These are phyloP conservation scores for Magnaporthiopsis incrustans DNA, from an alignment of 2,329 filamentous ascomycete genomes.

Conservation along the genomic window DNA sequence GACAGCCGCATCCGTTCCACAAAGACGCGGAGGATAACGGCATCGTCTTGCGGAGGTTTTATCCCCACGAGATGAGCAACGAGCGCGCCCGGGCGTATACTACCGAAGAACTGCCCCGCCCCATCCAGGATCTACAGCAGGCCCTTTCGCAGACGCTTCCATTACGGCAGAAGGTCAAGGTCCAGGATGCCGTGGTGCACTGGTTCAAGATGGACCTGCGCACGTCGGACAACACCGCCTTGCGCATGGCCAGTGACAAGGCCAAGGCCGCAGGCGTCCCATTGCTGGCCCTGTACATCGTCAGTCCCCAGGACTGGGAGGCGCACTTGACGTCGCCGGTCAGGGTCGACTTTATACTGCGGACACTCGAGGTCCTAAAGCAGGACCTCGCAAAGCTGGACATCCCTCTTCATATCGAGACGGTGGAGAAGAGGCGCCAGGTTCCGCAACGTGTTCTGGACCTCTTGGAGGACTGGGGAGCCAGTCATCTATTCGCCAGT, in stretches of 20 bases:
- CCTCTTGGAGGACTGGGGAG: constrained; percentile 63
- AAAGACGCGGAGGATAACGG: constrained; percentile 43
- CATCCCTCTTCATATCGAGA: constrained; percentile 73
- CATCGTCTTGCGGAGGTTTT: constrained; percentile 66
- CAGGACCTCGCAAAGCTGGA: constrained; percentile 59
- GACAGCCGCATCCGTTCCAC: constrained; percentile 38
- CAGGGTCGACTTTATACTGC: constrained; percentile 73
- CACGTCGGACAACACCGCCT: constrained; percentile 61
- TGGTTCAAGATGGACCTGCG: constrained; percentile 88
- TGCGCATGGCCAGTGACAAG: constrained; percentile 57
- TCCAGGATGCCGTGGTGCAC: constrained; percentile 63
- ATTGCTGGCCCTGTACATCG: constrained; percentile 67
- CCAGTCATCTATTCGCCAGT: constrained; percentile 70
- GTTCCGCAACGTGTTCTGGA: constrained; percentile 55
- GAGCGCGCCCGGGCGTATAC: constrained; percentile 68
- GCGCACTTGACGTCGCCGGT: constrained; percentile 68
- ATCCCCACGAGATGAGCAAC: constrained; percentile 81
- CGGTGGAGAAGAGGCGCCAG: constrained; percentile 54
- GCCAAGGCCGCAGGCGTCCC: constrained; percentile 38
- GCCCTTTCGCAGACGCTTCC: constrained; percentile 54
- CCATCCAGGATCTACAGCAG: constrained; percentile 58
- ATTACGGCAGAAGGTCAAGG: constrained; percentile 40
- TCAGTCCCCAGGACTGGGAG: constrained; percentile 77
- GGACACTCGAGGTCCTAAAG: constrained; percentile 59
- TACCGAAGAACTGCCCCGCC: constrained; percentile 58